phyloP scores from a whole-genome alignment of 2,329 filamentous ascomycete genomes.

The Claviceps monticola region DNA sequence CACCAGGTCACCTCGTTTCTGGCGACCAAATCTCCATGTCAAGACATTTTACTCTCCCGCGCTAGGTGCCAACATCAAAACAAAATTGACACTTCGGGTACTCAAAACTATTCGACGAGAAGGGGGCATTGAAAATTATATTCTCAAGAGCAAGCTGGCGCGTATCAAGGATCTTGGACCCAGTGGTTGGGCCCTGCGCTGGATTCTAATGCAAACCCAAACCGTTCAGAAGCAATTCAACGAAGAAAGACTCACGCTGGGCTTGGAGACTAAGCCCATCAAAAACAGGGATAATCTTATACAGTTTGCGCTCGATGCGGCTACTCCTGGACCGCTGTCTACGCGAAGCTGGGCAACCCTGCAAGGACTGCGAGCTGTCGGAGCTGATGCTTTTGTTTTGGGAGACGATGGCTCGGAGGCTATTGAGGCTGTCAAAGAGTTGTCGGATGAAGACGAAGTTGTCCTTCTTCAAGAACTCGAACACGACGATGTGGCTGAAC shows the following conservation, averaged over 20 bases:
- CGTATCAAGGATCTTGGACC: slow-evolving; percentile 79
- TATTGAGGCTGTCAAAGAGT: slow-evolving; percentile 24
- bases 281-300: slow-evolving; percentile 25
- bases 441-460: slow-evolving; percentile 25
- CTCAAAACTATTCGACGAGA: slow-evolving; percentile 66
- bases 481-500: slow-evolving; percentile 9
- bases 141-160: slow-evolving; percentile 64
- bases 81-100: slow-evolving; percentile 56
- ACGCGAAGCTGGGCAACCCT: slow-evolving; percentile 22
- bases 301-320: slow-evolving; percentile 26
- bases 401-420: slow-evolving; percentile 26
- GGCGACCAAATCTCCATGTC: slow-evolving; percentile 61
- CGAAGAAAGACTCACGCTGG: slow-evolving; percentile 48
- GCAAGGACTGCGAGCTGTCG: slow-evolving; percentile 24
- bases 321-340: slow-evolving; percentile 26
- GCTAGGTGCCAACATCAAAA: slow-evolving; percentile 48
- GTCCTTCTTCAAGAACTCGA: slow-evolving; percentile 21
- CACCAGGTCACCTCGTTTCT: slow-evolving; percentile 57
- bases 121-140: slow-evolving; percentile 82
- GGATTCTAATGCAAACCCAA: slow-evolving; percentile 71
- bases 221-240: slow-evolving; percentile 52
- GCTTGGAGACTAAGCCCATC: slow-evolving; percentile 34
- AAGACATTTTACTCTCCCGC: slow-evolving; percentile 54
- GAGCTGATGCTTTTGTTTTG: slow-evolving; percentile 32
- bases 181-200: slow-evolving; percentile 79